Evolutionary conservation across 2,329 filamentous ascomycete genomes (phyloP), one percentile per base, ranked within the genome.

Genomic region (Verticillium dahliae): DNA sequence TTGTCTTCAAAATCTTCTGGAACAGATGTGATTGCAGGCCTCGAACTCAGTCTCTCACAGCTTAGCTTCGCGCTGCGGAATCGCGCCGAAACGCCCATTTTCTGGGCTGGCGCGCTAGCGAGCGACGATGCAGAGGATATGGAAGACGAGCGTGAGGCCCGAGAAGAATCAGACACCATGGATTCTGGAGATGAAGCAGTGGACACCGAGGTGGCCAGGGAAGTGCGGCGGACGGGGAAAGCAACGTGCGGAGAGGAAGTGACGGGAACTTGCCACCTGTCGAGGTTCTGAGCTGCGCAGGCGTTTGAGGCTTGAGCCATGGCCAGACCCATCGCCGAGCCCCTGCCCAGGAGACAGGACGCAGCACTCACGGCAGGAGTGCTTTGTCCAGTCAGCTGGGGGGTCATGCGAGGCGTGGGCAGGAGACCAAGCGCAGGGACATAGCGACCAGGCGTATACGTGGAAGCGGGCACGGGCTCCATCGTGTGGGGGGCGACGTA

Each of bases 161-260:
- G 81, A 62, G 82, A 87, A 62, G 79, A 77, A 70, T 88, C 86
- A 62, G 86, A 88, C 56, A 88, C 75, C 85, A 88, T 88, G 61
- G 86, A 88, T 70, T 88, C 85, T 65, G 86, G 86, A 34, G 86
- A 88, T 62, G 86, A 88, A 38, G 82, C 81, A 35, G 83, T 84
- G 33, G 85, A 88, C 67, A 85, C 76, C 18, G 85, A 86, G 69
- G 81, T 86, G 70, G 85, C 85, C 63, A 88, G 81, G 15, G 85
- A 88, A 14, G 85, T 86, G 64, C 85, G 84, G 63, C 85, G 85
- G 41, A 77, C 74, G 2, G 78, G 75, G 58, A 76, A 70, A 67
- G 81, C 80, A 66, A 75, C 76, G 67, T 80, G 78, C 33, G 85
- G 84, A 22, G 85, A 86, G 4, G 81, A 80, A 4, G 76, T 77